These are phyloP conservation scores for Bolboschoenus planiculmis DNA, from an alignment of 176 grass and related monocot genomes.

Conservation along the genomic window DNA sequence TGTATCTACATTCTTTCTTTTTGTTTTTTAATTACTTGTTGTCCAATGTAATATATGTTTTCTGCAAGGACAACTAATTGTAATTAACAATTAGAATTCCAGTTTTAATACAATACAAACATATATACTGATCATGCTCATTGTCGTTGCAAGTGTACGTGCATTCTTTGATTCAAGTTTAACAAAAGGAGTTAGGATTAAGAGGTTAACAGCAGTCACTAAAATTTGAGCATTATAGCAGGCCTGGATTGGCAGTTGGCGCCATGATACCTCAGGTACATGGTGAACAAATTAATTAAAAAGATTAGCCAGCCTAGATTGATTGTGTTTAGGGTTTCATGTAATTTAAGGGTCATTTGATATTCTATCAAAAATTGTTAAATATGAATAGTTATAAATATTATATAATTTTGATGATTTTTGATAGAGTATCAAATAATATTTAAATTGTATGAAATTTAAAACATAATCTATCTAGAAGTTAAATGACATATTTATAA, in stretches of 20 bases:
- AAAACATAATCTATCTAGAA: too few relatives aligned
- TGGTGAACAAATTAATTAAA: neutral
- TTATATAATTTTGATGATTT: too few relatives aligned
- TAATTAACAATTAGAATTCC: slow-evolving; percentile 6
- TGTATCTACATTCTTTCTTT: neutral
- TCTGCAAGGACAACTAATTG: slow-evolving; percentile 14
- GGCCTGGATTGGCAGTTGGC: neutral
- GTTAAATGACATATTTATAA: too few relatives aligned
- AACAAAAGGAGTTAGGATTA: neutral
- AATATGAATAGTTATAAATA: too few relatives aligned
- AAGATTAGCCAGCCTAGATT: neutral
- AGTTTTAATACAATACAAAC: neutral
- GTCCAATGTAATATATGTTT: neutral
- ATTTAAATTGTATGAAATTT: too few relatives aligned
- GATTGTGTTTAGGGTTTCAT: too few relatives aligned
- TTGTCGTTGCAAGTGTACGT: neutral
- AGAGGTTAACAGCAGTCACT: neutral
- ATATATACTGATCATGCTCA: neutral
- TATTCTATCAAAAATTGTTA: too few relatives aligned
- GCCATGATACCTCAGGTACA: neutral
- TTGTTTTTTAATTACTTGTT: neutral
- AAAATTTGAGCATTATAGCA: neutral
- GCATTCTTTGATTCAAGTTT: neutral
- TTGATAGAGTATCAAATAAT: too few relatives aligned
- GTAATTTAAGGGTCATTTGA: too few relatives aligned